Base-by-base conservation (phyloP, 2,329 filamentous ascomycete species). In the Cytospora schulzeri region DNA sequence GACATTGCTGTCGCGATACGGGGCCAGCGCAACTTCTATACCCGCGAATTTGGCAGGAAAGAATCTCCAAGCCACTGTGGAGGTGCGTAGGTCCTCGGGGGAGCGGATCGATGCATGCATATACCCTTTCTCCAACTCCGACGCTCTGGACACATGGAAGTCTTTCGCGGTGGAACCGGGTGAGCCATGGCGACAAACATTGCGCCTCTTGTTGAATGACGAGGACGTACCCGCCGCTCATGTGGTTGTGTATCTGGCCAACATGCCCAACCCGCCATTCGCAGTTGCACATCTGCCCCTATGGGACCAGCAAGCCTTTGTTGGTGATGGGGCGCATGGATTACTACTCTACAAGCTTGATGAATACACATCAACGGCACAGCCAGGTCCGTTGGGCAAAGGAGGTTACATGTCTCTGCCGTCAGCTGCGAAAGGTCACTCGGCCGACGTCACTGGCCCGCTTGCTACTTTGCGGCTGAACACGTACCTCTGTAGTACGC, bases 401-500 rank as follows among this genome's bases (percentile, higher is more conserved):
- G 93, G 93, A 2, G 94, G 93, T 17, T 99, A 99, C 74, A 81
- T 99, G 31, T 88, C 86, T 29, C 81, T 96, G 19, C 91, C 92
- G 0, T 98, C 93, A 91, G 89, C 85, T 68, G 80, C 90, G 4
- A 83, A 86, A 57, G 85, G 85, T 48, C 83, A 87, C 55, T 84
- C 87, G 31, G 89, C 90, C 70, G 91, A 94, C 60, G 85, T 93
- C 3, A 92, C 90, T 6, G 92, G 91, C 0, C 89, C 91, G 3
- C 84, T 96, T 69, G 92, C 94, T 3, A 86, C 88, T n/a, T 78
- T 99, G 38, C 86, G 88, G 15, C 79, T 96, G 14, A 86, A 91
- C 66, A 96, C 93, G 0, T 96, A 92, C 71, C 85, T 99, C 8
- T 97, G 93, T 82, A 98, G 95, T 77, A 99, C 95, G 0, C 87